Evolutionary conservation across 352 stramenopile genomes (phyloP), one percentile per base, ranked within the genome.

Genomic region (Globisporangium recalcitrans): DNA sequence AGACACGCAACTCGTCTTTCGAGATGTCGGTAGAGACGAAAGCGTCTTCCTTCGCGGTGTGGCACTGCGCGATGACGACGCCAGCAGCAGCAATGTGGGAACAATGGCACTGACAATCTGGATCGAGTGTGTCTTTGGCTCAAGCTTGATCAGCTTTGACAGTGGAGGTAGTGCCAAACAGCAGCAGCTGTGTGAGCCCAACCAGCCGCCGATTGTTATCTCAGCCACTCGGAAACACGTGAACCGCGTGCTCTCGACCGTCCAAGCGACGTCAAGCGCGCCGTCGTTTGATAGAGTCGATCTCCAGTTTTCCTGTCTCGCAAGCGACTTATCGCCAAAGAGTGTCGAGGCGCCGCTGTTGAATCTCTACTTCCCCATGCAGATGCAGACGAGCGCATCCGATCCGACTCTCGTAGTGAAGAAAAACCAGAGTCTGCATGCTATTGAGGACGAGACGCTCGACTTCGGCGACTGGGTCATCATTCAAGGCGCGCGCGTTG

Each of bases 221-320:
- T 0, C 27, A n/a, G 62, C 53, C 1, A 62, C 61, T 29, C 42
- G 27, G 19, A 52, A 46, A 11, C 38, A 34, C 42, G 36, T 42
- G 26, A 67, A 62, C 11, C 61, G 61, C n/a, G 52, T 67, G 32
- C 61, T 67, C 21, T 48, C 40, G 22, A 52, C 42, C 19, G 26
- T 62, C n/a, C 40, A 36, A 11, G 46, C 62, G 22, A 16, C 44
- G 19, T 46, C 54, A 14, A 62, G 62, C 54, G 26, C 52, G 13
- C 52, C 31, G 46, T 36, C 42, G 13, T 62, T 27, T 6, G 42
- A 62, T 14, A 52, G 40, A n/a, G 31, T 62, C 11, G 34, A 58
- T 40, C 27, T 67, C 31, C 52, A 58, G 42, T 58, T 56, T 27
- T 55, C 61, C 16, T 46, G 27, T 38, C 26, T 46, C 4, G 44